Evolutionary conservation across 176 grass and related monocot genomes (phyloP), one percentile per base, ranked within the genome.

Genomic region (Pharus latifolius): DNA sequence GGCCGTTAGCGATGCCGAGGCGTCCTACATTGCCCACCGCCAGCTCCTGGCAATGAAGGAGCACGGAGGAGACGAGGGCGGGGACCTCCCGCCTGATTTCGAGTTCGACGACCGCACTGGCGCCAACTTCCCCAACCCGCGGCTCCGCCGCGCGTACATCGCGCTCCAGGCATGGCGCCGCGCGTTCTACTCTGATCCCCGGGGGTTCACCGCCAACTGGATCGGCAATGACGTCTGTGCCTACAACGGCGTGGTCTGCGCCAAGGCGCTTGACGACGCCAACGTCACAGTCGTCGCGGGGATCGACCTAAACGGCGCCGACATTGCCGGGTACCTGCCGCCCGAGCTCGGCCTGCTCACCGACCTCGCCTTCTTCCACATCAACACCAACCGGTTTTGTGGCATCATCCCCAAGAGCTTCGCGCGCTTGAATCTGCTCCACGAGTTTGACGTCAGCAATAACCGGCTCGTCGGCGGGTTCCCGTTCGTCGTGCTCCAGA

Each of bases 131-230:
- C 19, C 87, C 0, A 85, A 90, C 61, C 56, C 7, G 0, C 87
- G 74, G 6, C 87, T 90, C 44, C 78, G 74, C 19, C 33, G 44
- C 2, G 82, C 87, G 0, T 90, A 85, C 73, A 82, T 90, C 46
- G 82, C 82, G 3, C 63, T 90, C 0, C 87, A 90, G 28, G 82
- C 82, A 0, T 90, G 87, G 82, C 64, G 38, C 3, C 74, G 60
- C n/a, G 87, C 87, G 1, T 85, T 90, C 56, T 90, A 90, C 69
- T 90, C 87, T 4, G 82, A 90, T 63, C 87, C 87, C 14, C 62
- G 26, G 23, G 65, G 70, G 1, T 90, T 16, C 82, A 85, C 87
- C 28, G 0, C 3, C 55, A 75, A 85, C 46, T 90, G 87, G 87
- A 20, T 26, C 2, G 82, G 82, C 27, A 7, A 15, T 14, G 69